A percentile compares a stretch with the other conserved stretches of the same genome.
Evolutionary conservation across 495 filamentous ascomycete genomes (phyloP).

Genomic region (Lepraria neglecta): DNA sequence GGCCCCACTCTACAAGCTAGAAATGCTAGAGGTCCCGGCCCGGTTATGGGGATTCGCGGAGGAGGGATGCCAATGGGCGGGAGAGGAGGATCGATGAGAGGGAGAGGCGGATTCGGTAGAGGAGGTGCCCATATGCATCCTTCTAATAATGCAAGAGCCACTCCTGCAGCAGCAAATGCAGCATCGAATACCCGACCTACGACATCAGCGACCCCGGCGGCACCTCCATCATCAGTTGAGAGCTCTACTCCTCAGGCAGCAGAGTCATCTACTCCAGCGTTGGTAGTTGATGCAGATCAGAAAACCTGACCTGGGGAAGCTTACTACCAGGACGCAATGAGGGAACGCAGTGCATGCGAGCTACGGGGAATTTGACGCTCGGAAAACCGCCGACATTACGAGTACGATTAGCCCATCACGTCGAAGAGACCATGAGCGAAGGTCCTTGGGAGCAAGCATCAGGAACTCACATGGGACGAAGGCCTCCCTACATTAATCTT

Average conservation of each 20-base stretch:
- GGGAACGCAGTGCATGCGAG: neutral
- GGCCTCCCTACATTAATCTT: neutral
- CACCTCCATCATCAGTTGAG: slow-evolving; percentile 1
- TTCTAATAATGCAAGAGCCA: slow-evolving; percentile 8
- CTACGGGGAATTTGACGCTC: neutral
- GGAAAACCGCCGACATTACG: too few relatives aligned
- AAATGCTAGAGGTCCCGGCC: slow-evolving; percentile 18
- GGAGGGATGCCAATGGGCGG: slow-evolving; percentile 20
- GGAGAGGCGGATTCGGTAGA: slow-evolving; percentile 25
- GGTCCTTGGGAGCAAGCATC: too few relatives aligned
- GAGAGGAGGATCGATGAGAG: slow-evolving; percentile 25
- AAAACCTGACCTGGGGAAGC: neutral
- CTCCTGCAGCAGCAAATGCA: slow-evolving; percentile 1
- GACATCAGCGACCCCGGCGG: neutral
- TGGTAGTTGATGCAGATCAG: neutral
- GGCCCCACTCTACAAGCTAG: slow-evolving; percentile 27
- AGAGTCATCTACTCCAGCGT: slow-evolving; percentile 2
- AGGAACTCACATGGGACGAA: too few relatives aligned
- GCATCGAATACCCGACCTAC: neutral
- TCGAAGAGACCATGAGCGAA: too few relatives aligned
- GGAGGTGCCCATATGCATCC: slow-evolving; percentile 10
- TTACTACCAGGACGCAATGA: neutral
- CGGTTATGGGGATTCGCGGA: slow-evolving; percentile 16
- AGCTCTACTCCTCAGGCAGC: neutral
- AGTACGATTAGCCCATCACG: too few relatives aligned